phyloP scores from a whole-genome alignment of 306 rosid species.

The Elaeagnus macrophylla region DNA sequence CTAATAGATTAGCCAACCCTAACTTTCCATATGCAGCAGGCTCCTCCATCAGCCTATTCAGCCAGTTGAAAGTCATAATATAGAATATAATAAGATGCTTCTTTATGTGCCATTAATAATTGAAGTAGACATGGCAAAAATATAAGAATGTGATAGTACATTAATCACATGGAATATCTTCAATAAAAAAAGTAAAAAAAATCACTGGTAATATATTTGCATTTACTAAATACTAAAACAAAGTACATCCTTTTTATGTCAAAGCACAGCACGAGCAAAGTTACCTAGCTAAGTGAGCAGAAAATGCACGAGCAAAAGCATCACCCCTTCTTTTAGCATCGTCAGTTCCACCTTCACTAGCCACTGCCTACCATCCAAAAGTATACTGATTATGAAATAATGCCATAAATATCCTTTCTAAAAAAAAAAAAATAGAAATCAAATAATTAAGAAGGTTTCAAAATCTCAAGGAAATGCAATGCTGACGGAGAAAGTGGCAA shows the following conservation, averaged over 20 bases:
- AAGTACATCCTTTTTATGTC: too few relatives aligned
- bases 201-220: too few relatives aligned
- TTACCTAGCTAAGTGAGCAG: conserved; percentile 92
- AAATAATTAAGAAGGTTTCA: background rate
- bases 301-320: conserved; percentile 93
- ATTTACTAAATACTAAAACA: too few relatives aligned
- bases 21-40: conserved; percentile 95
- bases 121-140: too few relatives aligned
- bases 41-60: conserved; percentile 88
- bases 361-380: conserved; percentile 71
- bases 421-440: background rate
- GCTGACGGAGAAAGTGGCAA: conserved; percentile 9
- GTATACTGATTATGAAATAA: background rate
- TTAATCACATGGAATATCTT: too few relatives aligned
- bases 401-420: background rate
- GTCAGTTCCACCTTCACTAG: conserved; percentile 97
- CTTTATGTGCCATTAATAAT: too few relatives aligned
- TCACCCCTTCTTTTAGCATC: conserved; percentile 98
- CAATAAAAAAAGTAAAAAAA: too few relatives aligned
- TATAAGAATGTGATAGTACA: too few relatives aligned
- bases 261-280: conserved; percentile 6
- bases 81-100: background rate
- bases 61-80: conserved; percentile 10
- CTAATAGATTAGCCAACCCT: conserved; percentile 89
- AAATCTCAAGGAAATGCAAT: conserved; percentile 8